Evolutionary conservation across 2,329 filamentous ascomycete species (phyloP), one percentile per base, ranked within the genome.

Genomic region (Paraconiothyrium sp.): DNA sequence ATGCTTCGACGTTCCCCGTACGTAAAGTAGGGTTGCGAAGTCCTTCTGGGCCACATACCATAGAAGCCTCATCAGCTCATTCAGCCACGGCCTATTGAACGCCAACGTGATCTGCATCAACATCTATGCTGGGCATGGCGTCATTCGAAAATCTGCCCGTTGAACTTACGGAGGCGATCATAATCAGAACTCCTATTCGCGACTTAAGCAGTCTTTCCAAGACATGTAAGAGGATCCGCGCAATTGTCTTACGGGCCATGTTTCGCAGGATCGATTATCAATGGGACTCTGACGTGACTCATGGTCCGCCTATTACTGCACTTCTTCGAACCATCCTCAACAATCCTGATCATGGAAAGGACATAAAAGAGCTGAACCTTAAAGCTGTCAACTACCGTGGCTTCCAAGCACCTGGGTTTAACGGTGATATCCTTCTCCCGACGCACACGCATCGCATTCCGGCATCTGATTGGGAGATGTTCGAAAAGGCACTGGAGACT

Each of bases 171-270:
- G 54, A 57, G 34, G 32, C 54, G 2, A 57, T 57, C 20, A 37
- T 48, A 13, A 7, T 37, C 7, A 20, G 39, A 16, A 35, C 34
- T 27, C n/a, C 54, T 22, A 16, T 37, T 30, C 43, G 32, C 30
- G 54, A 57, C 16, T 13, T 57, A 14, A 57, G 34, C 30, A 57
- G 22, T 32, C 54, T 57, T 6, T 57, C 54, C 10, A 47, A 47
- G n/a, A 57, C 54, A 37, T 57, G 54, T 27, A 57, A 57, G 30
- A 47, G 43, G 4, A 35, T 57, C n/a, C 54, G 54, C 43, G 41
- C 43, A 10, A 30, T 48, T 14, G 34, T 30, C 10, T 47, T 57
- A 10, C 54, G 41, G 13, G 43, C 43, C 2, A 47, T 57, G 41
- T 48, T 57, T 16, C 54, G 54, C 54, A 39, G 13, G 4, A 48